Base-by-base conservation (phyloP, 371 early-diverging fungal species). In the Rhizomucor pusillus region DNA sequence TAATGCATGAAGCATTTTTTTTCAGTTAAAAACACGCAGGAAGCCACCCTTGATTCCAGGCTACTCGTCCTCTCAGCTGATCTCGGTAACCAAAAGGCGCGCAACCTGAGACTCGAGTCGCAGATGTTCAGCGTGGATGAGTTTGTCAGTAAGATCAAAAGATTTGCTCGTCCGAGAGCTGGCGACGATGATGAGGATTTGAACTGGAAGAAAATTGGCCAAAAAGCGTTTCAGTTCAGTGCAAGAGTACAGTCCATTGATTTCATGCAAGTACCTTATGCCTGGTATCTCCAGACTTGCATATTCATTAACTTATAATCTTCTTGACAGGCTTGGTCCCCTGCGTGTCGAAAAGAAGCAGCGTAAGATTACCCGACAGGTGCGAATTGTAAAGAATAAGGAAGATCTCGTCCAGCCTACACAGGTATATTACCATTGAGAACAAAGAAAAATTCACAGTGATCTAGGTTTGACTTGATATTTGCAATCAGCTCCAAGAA, bases 11-110 rank as follows among this genome's bases (percentile, higher is more conserved):
- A 5, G 20, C 51, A 7, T 36, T 6, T 23, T 41, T 34, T 23
- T 37, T 33, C 59, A 85, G 92, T 91, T 10, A 70, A 65, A 22
- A 82, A 81, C 47, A 82, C 92, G 0, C 83, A 88, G n/a, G 97
- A 96, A 75, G 97, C 95, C 16, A 81, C 90, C 0, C 76, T 94
- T 41, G 97, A 96, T 77, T 86, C 94, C 9, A 75, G 79, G 24
- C 65, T 93, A 1, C 70, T 94, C 18, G 76, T 86, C 6, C 49
- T 85, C 22, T 80, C 91, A 0, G 88, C 93, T 0, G 90, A 89
- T 52, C 57, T 94, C 20, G 84, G 86, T 43, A 81, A 84, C 9
- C 83, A 90, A 66, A 90, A 90, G 53, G 88, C 90, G 4, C 84
- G 85, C 49, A 83, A 84, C 43, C 70, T 94, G 64, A 80, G 82